These are phyloP conservation scores for Saccharomycopsis sp. DNA, from an alignment of 805 yeast genomes.

Conservation along the genomic window DNA sequence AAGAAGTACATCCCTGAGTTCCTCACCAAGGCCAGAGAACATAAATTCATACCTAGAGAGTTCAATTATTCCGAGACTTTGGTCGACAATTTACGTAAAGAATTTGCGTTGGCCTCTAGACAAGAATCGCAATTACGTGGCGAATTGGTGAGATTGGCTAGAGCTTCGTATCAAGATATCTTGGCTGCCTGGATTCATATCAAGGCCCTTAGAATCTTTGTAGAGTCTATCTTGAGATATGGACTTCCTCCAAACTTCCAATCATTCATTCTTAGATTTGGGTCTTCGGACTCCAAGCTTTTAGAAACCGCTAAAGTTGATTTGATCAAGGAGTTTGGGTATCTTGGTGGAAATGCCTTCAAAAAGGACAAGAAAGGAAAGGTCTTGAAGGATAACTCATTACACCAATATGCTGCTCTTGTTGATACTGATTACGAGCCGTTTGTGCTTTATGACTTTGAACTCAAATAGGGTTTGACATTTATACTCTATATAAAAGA, in stretches of 20 bases:
- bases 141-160: slow-evolving; percentile 76
- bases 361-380: slow-evolving; percentile 59
- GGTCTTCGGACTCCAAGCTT: slow-evolving; percentile 37
- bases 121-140: slow-evolving; percentile 66
- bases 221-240: slow-evolving; percentile 89
- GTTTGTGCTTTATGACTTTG: slow-evolving; percentile 72
- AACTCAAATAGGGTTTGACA: slow-evolving; percentile 30
- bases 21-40: slow-evolving; percentile 66
- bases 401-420: slow-evolving; percentile 83
- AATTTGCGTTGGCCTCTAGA: slow-evolving; percentile 68
- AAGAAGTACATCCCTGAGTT: slow-evolving; percentile 72
- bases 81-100: slow-evolving; percentile 66
- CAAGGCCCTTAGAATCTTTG: slow-evolving; percentile 79
- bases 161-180: slow-evolving; percentile 85
- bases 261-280: slow-evolving; percentile 40
- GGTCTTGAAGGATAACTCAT: slow-evolving; percentile 52
- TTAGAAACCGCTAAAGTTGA: slow-evolving; percentile 58
- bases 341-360: slow-evolving; percentile 87
- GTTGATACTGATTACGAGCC: slow-evolving; percentile 97
- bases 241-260: slow-evolving; percentile 93
- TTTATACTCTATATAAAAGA: too few relatives aligned
- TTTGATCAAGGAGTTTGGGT: slow-evolving; percentile 72
- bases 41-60: slow-evolving; percentile 89
- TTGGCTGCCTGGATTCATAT: slow-evolving; percentile 85
- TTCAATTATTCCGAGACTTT: slow-evolving; percentile 77